Evolutionary conservation across 2,329 filamentous ascomycete species (phyloP).

Genomic region (Aspergillaceae sp.): DNA sequence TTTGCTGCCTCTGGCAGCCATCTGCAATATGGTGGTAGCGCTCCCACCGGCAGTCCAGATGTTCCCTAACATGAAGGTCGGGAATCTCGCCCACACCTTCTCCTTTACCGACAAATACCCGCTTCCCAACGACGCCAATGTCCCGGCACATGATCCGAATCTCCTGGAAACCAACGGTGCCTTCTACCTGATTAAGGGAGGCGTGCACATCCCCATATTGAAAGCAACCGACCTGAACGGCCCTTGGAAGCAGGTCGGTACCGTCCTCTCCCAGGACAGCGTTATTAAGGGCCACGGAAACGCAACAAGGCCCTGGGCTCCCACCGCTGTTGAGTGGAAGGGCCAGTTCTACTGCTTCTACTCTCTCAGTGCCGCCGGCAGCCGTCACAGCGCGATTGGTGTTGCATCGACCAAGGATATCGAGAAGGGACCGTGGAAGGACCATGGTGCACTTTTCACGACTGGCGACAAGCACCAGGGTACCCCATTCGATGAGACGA

Average conservation of each 20-base stretch:
- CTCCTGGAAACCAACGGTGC: constrained; percentile 13
- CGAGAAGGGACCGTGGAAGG: constrained; percentile 15
- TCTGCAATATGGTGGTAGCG: not conserved
- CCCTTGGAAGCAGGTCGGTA: constrained; percentile 21
- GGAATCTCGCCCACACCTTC: not conserved
- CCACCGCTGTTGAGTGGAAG: constrained; percentile 16
- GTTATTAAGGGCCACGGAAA: constrained; percentile 16
- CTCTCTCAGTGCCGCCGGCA: constrained; percentile 15
- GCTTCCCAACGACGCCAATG: constrained; percentile 12
- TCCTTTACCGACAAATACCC: constrained; percentile 4
- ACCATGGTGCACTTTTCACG: constrained; percentile 21
- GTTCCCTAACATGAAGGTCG: not conserved
- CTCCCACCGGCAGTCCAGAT: not conserved
- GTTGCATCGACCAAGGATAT: constrained; percentile 18
- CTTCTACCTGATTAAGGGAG: constrained; percentile 24
- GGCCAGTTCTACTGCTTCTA: constrained; percentile 26
- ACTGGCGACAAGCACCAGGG: constrained; percentile 13
- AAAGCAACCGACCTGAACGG: constrained; percentile 16
- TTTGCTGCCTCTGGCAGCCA: not conserved
- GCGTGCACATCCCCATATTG: constrained; percentile 12
- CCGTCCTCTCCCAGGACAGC: constrained; percentile 15
- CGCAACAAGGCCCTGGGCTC: constrained; percentile 21
- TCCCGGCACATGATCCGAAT: constrained; percentile 20
- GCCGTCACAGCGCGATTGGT: constrained; percentile 22
- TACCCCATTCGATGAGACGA: constrained; percentile 19